phyloP scores from a whole-genome alignment of 2,329 filamentous ascomycete species.

The Neonectria faginata region DNA sequence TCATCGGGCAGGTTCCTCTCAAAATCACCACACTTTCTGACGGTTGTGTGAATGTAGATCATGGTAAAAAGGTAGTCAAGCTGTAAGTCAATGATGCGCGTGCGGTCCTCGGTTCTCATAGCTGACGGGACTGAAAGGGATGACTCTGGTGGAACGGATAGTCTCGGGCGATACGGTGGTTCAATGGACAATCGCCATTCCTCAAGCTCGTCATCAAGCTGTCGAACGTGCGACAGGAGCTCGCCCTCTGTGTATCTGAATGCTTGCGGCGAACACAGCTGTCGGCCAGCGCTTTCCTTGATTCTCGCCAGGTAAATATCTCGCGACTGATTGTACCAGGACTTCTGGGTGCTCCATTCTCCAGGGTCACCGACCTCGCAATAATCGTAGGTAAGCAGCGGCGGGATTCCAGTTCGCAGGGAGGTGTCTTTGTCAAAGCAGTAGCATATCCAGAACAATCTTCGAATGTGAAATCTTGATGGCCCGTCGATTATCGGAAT shows the following conservation, averaged over 20 bases:
- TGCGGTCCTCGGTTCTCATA: constrained; percentile 24
- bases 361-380: constrained; percentile 1
- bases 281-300: constrained; percentile 4
- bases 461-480: constrained; percentile 7
- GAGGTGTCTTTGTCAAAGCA: constrained; percentile 9
- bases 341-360: constrained; percentile 9
- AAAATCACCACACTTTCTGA: constrained; percentile 34
- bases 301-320: constrained; percentile 3
- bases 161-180: constrained; percentile 29
- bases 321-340: constrained; percentile 11
- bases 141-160: constrained; percentile 25
- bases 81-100: constrained; percentile 31
- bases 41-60: constrained; percentile 36
- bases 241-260: constrained; percentile 41
- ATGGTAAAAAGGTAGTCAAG: constrained; percentile 38
- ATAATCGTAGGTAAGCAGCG: constrained; percentile 5
- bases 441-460: constrained; percentile 12
- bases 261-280: constrained; percentile 12
- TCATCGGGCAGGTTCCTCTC: constrained; percentile 35
- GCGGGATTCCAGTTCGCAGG: constrained; percentile 3
- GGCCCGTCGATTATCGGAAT: not conserved
- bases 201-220: constrained; percentile 49
- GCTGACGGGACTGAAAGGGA: constrained; percentile 3
- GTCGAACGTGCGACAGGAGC: constrained; percentile 42
- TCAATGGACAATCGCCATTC: constrained; percentile 46